A percentile compares a stretch with the other conserved stretches of the same genome.
Conservation (phyloP, 1,284 basidiomycete genomes). For the Tranzscheliella williamsii region DNA sequence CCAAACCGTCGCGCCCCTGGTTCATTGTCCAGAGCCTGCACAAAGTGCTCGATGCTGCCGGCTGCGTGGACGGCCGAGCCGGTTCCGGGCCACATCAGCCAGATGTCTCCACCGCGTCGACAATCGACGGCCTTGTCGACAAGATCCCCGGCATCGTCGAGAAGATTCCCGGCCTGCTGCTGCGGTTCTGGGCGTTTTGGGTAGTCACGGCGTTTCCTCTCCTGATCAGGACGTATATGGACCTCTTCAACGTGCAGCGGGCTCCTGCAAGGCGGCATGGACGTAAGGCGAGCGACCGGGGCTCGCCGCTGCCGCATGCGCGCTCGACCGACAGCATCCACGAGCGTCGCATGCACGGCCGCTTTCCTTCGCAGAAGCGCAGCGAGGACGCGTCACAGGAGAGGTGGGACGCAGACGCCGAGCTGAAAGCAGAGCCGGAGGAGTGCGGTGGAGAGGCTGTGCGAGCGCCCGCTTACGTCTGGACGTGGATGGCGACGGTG, state of each 20-base stretch:
- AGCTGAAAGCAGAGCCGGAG: neutral
- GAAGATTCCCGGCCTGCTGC: constrained; percentile 8
- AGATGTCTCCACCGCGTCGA: neutral
- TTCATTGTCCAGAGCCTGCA: constrained; percentile 39
- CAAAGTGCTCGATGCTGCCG: constrained; percentile 22
- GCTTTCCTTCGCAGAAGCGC: constrained; percentile 17
- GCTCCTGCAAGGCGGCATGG: constrained; percentile 7
- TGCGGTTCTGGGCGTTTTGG: constrained; percentile 16
- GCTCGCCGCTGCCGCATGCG: constrained; percentile 4
- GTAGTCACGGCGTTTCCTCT: constrained; percentile 15
- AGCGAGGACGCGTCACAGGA: neutral
- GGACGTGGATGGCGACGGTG: constrained; percentile 15
- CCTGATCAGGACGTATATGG: constrained; percentile 22
- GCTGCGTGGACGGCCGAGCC: constrained; percentile 4
- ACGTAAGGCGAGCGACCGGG: constrained; percentile 1
- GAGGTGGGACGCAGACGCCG: neutral
- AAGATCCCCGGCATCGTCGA: constrained; percentile 1
- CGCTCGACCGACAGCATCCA: constrained; percentile 15
- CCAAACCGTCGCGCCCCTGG: constrained; percentile 28
- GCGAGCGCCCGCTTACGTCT: constrained; percentile 10
- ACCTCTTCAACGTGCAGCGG: constrained; percentile 35
- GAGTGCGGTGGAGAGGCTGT: neutral
- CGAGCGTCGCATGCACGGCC: constrained; percentile 37
- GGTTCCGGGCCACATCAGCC: neutral
- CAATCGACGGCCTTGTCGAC: neutral